phyloP scores from a whole-genome alignment of 164 flowering plant genomes.

The Annona squamosa region DNA sequence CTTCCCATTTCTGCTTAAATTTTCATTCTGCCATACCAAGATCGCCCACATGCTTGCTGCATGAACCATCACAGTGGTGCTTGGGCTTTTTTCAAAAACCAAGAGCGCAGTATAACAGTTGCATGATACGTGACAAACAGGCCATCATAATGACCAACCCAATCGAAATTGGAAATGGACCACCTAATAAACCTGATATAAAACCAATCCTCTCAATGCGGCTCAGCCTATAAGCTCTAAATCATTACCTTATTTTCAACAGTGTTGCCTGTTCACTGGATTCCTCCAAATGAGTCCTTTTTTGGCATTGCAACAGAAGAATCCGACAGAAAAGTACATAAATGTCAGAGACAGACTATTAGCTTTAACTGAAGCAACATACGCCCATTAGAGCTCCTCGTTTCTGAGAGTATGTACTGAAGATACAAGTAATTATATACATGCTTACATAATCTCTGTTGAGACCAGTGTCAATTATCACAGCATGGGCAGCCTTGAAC shows the following conservation, averaged over 20 bases:
- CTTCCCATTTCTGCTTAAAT: too few species aligned
- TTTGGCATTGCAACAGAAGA: not conserved
- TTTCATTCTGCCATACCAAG: too few species aligned
- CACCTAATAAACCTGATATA: not conserved
- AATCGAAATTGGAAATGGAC: not conserved
- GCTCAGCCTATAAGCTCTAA: not conserved
- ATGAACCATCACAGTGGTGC: too few species aligned
- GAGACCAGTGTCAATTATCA: not conserved
- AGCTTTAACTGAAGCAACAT: not conserved
- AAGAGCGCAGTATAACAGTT: too few species aligned
- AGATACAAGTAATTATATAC: not conserved
- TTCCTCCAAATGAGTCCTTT: not conserved
- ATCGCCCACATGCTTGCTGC: too few species aligned
- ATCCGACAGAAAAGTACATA: not conserved
- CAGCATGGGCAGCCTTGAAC: not conserved
- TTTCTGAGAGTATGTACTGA: not conserved
- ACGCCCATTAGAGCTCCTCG: not conserved
- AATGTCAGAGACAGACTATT: not conserved
- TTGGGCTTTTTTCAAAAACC: too few species aligned
- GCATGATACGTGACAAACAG: too few species aligned
- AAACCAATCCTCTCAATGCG: not conserved
- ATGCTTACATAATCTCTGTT: not conserved
- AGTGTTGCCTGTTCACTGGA: not conserved
- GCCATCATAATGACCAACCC: too few species aligned
- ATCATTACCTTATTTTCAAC: not conserved